Percentiles rank a stretch among this genome's conserved stretches.
Evolutionary conservation across 768 basidiomycete genomes (phyloP).

Genomic region (Lactarius akahatsu): DNA sequence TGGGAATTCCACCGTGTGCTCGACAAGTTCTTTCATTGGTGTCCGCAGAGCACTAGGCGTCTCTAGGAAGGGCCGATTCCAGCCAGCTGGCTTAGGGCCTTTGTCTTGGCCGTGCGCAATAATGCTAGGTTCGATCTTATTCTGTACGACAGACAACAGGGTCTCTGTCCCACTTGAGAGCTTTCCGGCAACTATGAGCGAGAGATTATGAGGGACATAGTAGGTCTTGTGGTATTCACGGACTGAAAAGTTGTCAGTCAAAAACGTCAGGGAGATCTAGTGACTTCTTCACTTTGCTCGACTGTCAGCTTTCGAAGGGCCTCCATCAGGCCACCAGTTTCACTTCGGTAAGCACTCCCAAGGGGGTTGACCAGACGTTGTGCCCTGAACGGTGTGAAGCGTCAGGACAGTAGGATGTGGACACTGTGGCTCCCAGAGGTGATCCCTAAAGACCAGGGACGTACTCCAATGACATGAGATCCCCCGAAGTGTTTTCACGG

Average conservation of each 20-base stretch:
- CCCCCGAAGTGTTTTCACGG: constrained; percentile 87
- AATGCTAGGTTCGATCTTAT: constrained; percentile 79
- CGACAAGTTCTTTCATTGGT: constrained; percentile 51
- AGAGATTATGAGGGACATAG: constrained; percentile 93
- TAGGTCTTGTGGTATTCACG: constrained; percentile 83
- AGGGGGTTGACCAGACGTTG: constrained; percentile 80
- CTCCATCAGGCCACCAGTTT: constrained; percentile 96
- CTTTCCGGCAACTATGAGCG: constrained; percentile 86
- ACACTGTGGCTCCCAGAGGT: not conserved
- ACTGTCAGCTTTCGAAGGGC: constrained; percentile 81
- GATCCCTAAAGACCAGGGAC: constrained; percentile 31
- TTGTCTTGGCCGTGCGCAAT: constrained; percentile 69
- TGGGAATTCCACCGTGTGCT: constrained; percentile 83
- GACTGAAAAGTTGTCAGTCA: constrained; percentile 49
- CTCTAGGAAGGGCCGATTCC: constrained; percentile 95
- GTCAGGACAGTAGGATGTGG: constrained; percentile 17
- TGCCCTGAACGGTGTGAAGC: constrained; percentile 43
- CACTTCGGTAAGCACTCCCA: constrained; percentile 88
- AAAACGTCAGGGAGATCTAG: constrained; percentile 10
- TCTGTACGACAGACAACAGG: constrained; percentile 78
- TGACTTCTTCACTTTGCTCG: constrained; percentile 68
- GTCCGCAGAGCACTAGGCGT: constrained; percentile 68
- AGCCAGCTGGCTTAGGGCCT: constrained; percentile 70
- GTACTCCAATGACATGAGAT: constrained; percentile 85
- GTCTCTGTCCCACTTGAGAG: constrained; percentile 72